Evolutionary conservation across 2,329 filamentous ascomycete genomes (phyloP).

Genomic region (Pseudodiploospora longispora): DNA sequence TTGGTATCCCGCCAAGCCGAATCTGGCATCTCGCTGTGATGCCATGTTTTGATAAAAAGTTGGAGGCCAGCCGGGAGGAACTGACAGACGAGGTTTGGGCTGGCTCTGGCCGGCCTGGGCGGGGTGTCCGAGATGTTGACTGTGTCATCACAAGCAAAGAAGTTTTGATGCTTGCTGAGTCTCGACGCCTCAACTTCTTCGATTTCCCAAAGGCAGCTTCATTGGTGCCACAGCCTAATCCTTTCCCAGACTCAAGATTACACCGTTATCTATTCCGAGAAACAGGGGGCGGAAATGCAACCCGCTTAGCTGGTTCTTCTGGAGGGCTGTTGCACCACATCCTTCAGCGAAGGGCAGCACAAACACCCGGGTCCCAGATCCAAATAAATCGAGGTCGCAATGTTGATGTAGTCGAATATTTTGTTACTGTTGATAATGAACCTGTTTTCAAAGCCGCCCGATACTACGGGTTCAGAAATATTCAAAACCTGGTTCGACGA

Average conservation of each 20-base stretch:
- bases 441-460: constrained; percentile 71
- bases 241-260: constrained; percentile 67
- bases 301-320: constrained; percentile 62
- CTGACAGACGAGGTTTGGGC: constrained; percentile 75
- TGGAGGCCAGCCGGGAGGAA: constrained; percentile 90
- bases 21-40: constrained; percentile 96
- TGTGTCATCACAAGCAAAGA: constrained; percentile 97
- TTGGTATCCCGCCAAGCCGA: constrained; percentile 64
- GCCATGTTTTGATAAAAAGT: constrained; percentile 99
- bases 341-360: constrained; percentile 63
- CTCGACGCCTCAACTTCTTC: constrained; percentile 70
- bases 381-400: constrained; percentile 72
- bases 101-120: constrained; percentile 36
- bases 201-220: constrained; percentile 54
- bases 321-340: constrained; percentile 86
- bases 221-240: constrained; percentile 27
- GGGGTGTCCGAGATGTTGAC: constrained; percentile 77
- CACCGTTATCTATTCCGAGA: constrained; percentile 66
- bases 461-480: constrained; percentile 97
- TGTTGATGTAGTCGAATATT: constrained; percentile 82
- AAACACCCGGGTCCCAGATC: constrained; percentile 64
- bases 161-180: constrained; percentile 79
- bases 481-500: constrained; percentile 92
- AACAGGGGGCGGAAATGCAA: constrained; percentile 33
- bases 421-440: constrained; percentile 50